phyloP scores from a whole-genome alignment of 257 asterid genomes.

The Solanum sejunctum region DNA sequence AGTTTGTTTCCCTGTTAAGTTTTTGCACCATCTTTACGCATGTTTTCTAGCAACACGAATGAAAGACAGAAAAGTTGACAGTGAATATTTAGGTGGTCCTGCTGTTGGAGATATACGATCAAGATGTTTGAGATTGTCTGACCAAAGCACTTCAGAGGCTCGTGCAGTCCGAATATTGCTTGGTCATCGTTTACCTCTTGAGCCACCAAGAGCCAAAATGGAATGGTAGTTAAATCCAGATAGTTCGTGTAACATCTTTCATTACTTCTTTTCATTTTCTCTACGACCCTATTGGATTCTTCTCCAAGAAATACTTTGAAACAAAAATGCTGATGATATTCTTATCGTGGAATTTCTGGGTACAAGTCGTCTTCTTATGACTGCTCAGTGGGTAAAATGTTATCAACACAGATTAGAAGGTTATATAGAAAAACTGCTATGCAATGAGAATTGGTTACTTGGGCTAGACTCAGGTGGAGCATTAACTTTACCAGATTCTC shows the following conservation, averaged over 20 bases:
- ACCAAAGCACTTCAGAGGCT: conserved; percentile 78
- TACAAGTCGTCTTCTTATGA: background rate
- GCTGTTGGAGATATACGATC: conserved; percentile 99
- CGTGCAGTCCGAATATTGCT: conserved; percentile 81
- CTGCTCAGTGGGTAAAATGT: background rate
- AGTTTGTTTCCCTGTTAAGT: background rate
- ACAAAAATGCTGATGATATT: background rate
- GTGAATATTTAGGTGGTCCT: conserved; percentile 67
- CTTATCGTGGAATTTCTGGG: background rate
- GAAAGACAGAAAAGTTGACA: background rate
- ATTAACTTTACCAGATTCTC: background rate
- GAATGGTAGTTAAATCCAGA: conserved; percentile 57
- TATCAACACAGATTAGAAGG: background rate
- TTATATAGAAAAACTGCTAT: background rate
- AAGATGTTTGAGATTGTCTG: conserved; percentile 88
- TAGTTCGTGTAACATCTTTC: conserved; percentile 1
- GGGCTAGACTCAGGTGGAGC: background rate
- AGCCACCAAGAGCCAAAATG: conserved; percentile 54
- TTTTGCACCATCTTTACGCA: background rate
- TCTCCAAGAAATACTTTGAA: background rate
- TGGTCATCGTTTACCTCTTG: conserved; percentile 90
- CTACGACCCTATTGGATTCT: background rate
- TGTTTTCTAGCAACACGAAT: background rate
- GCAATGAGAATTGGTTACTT: background rate
- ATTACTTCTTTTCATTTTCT: background rate